phyloP scores from a whole-genome alignment of 805 yeast genomes.

The Wickerhamiella occidentalis region DNA sequence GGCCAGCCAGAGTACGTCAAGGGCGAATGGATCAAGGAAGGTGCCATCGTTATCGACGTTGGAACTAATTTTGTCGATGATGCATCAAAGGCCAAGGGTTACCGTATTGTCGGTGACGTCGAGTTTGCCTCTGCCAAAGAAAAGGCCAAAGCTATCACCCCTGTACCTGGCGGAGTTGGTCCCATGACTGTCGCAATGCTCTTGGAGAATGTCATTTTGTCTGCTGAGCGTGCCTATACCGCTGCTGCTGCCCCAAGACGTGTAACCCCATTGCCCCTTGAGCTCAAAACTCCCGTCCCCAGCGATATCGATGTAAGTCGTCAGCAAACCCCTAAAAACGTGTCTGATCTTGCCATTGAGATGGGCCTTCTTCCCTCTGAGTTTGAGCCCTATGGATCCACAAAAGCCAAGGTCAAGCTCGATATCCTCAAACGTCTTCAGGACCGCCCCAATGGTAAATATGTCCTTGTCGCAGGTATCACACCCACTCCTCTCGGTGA shows the following conservation, averaged over 20 bases:
- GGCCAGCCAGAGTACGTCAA: conserved; percentile 76
- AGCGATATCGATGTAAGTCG: conserved; percentile 85
- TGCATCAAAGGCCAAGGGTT: conserved; percentile 60
- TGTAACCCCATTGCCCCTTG: conserved; percentile 45
- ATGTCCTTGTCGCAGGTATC: conserved; percentile 88
- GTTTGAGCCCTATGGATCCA: conserved; percentile 77
- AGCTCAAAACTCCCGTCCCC: conserved; percentile 59
- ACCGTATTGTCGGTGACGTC: conserved; percentile 86
- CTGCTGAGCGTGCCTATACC: conserved; percentile 45
- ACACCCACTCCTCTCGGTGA: conserved; percentile 98
- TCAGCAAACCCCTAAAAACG: conserved; percentile 75
- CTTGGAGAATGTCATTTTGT: conserved; percentile 64
- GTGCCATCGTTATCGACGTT: conserved; percentile 81
- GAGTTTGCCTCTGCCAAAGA: conserved; percentile 58
- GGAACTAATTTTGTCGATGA: conserved; percentile 88
- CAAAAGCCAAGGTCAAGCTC: conserved; percentile 77
- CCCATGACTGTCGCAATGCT: conserved; percentile 99
- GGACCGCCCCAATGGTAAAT: conserved; percentile 59
- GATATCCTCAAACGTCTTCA: conserved; percentile 57
- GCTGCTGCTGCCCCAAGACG: conserved; percentile 34
- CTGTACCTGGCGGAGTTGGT: conserved; percentile 99
- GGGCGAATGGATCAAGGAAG: conserved; percentile 79
- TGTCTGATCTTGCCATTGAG: conserved; percentile 63
- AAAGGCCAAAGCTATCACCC: conserved; percentile 66
- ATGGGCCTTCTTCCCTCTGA: conserved; percentile 68